Evolutionary conservation across 1,284 basidiomycete species (phyloP).

Genomic region (Melampsora americana): DNA sequence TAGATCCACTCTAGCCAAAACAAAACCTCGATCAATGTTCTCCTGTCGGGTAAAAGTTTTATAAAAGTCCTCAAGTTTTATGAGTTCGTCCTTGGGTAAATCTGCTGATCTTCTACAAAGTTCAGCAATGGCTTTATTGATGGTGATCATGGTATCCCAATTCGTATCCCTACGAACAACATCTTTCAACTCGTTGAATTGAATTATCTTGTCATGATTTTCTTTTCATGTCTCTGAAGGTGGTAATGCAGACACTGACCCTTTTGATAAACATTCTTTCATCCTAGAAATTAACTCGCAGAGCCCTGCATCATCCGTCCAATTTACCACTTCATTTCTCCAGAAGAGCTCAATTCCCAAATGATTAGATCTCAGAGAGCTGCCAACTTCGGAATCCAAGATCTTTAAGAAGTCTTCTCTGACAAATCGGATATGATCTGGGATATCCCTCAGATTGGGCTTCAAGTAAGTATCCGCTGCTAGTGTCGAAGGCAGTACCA

Average conservation of each 20-base stretch:
- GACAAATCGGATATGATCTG: constrained; percentile 18
- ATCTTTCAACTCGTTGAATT: not conserved
- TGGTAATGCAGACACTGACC: constrained; percentile 5
- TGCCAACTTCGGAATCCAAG: constrained; percentile 26
- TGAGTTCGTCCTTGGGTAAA: constrained; percentile 22
- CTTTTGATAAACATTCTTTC: constrained; percentile 9
- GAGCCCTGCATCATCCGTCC: constrained; percentile 28
- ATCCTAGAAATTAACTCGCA: constrained; percentile 16
- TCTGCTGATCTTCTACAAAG: not conserved
- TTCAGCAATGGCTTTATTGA: constrained; percentile 6
- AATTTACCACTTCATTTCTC: constrained; percentile 29
- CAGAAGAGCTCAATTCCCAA: constrained; percentile 35
- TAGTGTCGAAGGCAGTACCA: no score
- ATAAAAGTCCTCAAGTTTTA: constrained; percentile 13
- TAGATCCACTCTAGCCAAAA: constrained; percentile 32
- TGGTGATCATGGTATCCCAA: constrained; percentile 39
- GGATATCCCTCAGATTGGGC: not conserved
- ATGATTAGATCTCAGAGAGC: constrained; percentile 23
- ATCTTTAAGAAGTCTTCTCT: constrained; percentile 40
- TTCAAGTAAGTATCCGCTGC: not conserved
- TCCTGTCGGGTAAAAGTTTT: not conserved
- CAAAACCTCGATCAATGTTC: constrained; percentile 23
- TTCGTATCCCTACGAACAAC: constrained; percentile 17
- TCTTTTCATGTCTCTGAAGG: not conserved
- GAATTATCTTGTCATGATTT: not conserved